These are phyloP conservation scores for Saccharomycodes ludwigii DNA, from an alignment of 805 yeast genomes.

Conservation along the genomic window DNA sequence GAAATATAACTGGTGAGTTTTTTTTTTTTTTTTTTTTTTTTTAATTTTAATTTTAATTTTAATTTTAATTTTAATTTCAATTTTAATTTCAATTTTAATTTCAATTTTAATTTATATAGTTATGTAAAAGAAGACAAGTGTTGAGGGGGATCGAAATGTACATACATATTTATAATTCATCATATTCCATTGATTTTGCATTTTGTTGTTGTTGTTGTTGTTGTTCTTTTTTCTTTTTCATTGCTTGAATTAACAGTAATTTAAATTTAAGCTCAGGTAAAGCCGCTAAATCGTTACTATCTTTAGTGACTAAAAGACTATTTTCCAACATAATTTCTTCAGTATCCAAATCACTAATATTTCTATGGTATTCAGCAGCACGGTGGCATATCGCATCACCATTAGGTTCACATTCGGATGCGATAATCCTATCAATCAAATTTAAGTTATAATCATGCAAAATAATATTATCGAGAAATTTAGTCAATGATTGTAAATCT, in stretches of 20 bases:
- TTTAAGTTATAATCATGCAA: constrained; percentile 8
- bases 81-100: too few relatives aligned
- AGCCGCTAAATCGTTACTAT: constrained; percentile 19
- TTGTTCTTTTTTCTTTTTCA: background rate
- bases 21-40: background rate
- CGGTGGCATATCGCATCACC: constrained; percentile 26
- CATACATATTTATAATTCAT: constrained; percentile 7
- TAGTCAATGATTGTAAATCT: constrained; percentile 33
- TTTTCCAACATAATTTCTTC: constrained; percentile 21
- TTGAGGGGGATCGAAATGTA: too few relatives aligned
- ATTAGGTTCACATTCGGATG: constrained; percentile 27
- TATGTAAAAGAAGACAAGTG: too few relatives aligned
- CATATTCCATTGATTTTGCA: constrained; percentile 2
- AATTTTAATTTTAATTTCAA: constrained; percentile 1
- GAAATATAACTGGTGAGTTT: constrained; percentile 39
- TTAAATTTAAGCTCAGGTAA: constrained; percentile 21
- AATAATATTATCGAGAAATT: constrained; percentile 32
- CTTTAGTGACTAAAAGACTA: constrained; percentile 14
- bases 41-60: background rate
- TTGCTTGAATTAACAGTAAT: constrained; percentile 3
- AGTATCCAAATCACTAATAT: constrained; percentile 20
- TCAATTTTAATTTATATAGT: too few relatives aligned
- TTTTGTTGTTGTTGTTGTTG: constrained; percentile 1
- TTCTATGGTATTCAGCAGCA: constrained; percentile 13
- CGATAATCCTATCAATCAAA: constrained; percentile 13